phyloP scores from a whole-genome alignment of 1,284 basidiomycete species.

The Cutaneotrichosporon sp. region DNA sequence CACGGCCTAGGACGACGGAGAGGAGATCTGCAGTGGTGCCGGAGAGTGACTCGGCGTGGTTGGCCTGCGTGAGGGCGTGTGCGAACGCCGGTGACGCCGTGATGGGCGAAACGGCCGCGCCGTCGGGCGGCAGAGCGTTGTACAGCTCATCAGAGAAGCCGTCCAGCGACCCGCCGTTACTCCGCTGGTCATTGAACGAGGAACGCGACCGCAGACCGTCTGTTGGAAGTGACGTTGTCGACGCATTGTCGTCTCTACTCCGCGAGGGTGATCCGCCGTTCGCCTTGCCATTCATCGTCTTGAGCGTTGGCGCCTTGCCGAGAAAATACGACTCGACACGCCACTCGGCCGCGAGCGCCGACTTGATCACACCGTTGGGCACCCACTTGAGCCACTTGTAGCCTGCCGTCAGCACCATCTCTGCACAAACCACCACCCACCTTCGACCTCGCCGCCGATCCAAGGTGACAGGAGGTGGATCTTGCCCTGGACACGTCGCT shows the following conservation, averaged over 20 bases:
- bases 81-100: conserved; percentile 38
- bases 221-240: conserved; percentile 8
- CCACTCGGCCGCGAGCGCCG: conserved; percentile 96
- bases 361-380: conserved; percentile 85
- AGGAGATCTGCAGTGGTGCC: conserved; percentile 87
- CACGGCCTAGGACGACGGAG: conserved; percentile 75
- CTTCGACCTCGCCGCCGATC: conserved; percentile 78
- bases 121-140: background rate
- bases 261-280: background rate
- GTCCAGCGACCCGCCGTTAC: conserved; percentile 7
- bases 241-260: conserved; percentile 4
- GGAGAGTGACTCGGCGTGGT: conserved; percentile 85
- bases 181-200: background rate
- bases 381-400: conserved; percentile 98
- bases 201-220: conserved; percentile 10
- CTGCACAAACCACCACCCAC: conserved; percentile 52
- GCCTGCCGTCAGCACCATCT: conserved; percentile 50
- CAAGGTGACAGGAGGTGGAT: conserved; percentile 92
- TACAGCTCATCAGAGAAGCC: conserved; percentile 5
- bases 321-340: conserved; percentile 92
- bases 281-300: conserved; percentile 19
- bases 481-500: conserved; percentile 72
- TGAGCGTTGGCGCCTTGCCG: conserved; percentile 76
- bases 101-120: background rate
- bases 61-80: conserved; percentile 81